Evolutionary conservation across 345 rosid genomes (phyloP).

Genomic region (Corymbia maculata): DNA sequence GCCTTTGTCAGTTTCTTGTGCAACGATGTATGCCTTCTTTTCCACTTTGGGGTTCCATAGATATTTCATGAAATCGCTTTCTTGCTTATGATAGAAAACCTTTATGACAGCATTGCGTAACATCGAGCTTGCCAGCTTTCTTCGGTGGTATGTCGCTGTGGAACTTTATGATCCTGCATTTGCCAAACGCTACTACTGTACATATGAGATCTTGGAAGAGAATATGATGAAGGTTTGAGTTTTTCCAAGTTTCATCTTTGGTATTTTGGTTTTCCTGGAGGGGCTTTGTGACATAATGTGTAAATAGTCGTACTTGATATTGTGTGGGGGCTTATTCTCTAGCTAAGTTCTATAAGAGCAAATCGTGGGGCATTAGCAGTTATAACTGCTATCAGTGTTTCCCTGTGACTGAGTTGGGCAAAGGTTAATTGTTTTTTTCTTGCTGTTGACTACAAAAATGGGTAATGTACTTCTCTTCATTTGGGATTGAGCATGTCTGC

Average conservation of each 20-base stretch:
- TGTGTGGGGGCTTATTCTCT: neutral
- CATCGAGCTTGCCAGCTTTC: constrained; percentile 89
- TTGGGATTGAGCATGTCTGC: neutral
- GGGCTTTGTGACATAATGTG: neutral
- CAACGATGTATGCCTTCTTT: constrained; percentile 55
- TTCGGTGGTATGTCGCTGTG: constrained; percentile 94
- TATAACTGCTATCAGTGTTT: neutral
- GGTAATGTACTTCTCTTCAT: neutral
- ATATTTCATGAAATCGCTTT: neutral
- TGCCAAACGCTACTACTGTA: constrained; percentile 70
- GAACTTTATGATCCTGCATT: constrained; percentile 84
- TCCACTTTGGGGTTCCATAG: neutral
- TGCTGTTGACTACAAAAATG: neutral
- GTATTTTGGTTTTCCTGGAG: neutral
- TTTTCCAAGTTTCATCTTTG: neutral
- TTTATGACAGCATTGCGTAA: constrained; percentile 66
- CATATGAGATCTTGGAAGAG: constrained; percentile 72
- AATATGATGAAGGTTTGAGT: constrained; percentile 61
- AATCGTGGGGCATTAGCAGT: neutral
- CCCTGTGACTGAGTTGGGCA: neutral
- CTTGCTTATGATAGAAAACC: constrained; percentile 10
- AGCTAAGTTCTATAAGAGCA: neutral
- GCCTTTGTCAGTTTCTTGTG: constrained; percentile 89
- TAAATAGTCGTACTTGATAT: neutral
- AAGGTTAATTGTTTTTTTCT: neutral